Evolutionary conservation across 2,329 filamentous ascomycete genomes (phyloP).

Genomic region (Penicillium sp.): DNA sequence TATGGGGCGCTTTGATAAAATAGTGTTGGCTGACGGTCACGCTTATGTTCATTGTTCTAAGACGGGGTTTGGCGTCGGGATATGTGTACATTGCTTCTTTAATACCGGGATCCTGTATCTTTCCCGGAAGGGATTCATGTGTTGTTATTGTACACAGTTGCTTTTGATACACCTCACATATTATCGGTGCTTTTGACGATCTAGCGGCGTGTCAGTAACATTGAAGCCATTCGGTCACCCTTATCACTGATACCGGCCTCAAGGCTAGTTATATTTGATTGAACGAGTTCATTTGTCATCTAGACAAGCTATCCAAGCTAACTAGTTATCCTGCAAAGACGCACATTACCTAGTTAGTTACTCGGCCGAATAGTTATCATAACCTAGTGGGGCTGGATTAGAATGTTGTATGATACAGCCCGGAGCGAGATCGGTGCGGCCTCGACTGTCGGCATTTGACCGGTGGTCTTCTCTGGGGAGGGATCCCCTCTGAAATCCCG

Average conservation of each 20-base stretch:
- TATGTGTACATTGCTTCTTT: conserved; percentile 9
- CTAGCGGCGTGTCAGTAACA: background rate
- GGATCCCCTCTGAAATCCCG: background rate
- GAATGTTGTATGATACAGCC: background rate
- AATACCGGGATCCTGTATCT: background rate
- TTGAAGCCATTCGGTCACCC: no score
- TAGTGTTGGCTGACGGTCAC: background rate
- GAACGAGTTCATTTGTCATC: background rate
- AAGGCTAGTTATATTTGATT: background rate
- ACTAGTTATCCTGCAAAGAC: no score
- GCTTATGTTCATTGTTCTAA: background rate
- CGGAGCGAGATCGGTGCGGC: conserved; percentile 4
- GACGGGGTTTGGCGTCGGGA: conserved; percentile 7
- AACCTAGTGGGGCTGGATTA: background rate
- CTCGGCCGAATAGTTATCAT: conserved; percentile 10
- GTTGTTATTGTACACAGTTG: conserved; percentile 11
- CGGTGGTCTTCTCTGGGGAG: conserved; percentile 1
- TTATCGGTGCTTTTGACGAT: background rate
- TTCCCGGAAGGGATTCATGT: conserved; percentile 3
- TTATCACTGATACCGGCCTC: no score
- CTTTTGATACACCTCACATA: conserved; percentile 6
- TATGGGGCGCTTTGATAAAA: background rate
- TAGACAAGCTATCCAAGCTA: no score
- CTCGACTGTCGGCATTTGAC: conserved; percentile 7
- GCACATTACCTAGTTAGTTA: no score